phyloP scores from a whole-genome alignment of 2,329 filamentous ascomycete species.

The Metarhizium anisopliae region DNA sequence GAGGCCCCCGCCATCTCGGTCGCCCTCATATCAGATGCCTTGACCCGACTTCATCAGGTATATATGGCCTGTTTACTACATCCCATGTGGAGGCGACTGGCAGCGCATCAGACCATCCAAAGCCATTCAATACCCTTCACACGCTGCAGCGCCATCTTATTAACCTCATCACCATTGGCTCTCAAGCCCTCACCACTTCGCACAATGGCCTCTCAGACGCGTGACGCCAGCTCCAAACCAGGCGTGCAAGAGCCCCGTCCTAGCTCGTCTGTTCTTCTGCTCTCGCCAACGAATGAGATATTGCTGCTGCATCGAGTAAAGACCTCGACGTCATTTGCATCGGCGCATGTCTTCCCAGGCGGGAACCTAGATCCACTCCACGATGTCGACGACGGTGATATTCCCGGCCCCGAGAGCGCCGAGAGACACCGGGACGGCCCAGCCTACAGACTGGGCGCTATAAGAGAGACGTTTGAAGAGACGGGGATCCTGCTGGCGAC shows the following conservation, averaged over 20 bases:
- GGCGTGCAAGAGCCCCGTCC: slow-evolving; percentile 42
- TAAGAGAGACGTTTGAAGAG: slow-evolving; percentile 92
- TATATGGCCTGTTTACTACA: slow-evolving; percentile 6
- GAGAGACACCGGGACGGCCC: slow-evolving; percentile 60
- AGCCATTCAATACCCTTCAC: neutral
- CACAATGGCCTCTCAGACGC: slow-evolving; percentile 6
- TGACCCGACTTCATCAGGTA: neutral
- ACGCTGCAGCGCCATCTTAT: neutral
- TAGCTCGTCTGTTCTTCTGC: slow-evolving; percentile 69
- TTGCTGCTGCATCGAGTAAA: slow-evolving; percentile 79
- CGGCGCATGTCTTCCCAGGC: slow-evolving; percentile 91
- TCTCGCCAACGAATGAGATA: slow-evolving; percentile 81
- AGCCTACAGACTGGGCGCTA: slow-evolving; percentile 71
- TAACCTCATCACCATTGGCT: neutral
- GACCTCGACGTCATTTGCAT: slow-evolving; percentile 76
- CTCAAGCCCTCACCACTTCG: neutral
- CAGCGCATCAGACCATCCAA: slow-evolving; percentile 1
- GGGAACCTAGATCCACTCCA: slow-evolving; percentile 72
- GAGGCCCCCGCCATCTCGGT: neutral
- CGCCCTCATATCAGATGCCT: neutral
- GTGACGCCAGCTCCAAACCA: slow-evolving; percentile 11
- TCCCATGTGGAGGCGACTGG: slow-evolving; percentile 2
- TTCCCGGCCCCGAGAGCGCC: slow-evolving; percentile 36
- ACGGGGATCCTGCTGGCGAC: slow-evolving; percentile 75
- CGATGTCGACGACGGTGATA: slow-evolving; percentile 69